Percentiles rank a stretch among this genome's conserved stretches.
These are phyloP conservation scores for Pontederia paniculata DNA, from an alignment of 176 grass and related monocot species.

Conservation along the genomic window DNA sequence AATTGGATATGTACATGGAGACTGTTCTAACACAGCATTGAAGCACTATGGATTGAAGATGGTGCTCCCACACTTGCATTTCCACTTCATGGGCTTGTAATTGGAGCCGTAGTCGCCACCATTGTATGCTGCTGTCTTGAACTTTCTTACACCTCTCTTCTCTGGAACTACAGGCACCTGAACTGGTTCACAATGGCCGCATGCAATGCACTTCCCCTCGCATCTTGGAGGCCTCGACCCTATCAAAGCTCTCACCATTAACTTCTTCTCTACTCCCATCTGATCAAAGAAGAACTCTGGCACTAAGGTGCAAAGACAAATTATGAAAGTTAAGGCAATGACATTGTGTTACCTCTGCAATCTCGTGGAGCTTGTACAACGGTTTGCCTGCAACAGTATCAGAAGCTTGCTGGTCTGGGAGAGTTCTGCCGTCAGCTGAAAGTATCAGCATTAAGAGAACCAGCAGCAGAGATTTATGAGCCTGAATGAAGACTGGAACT, in stretches of 20 bases:
- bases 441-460: too few species aligned
- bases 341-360: too few species aligned
- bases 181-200: constrained; percentile 47
- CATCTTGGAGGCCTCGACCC: constrained; percentile 53
- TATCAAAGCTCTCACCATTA: constrained; percentile 23
- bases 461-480: too few species aligned
- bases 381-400: too few species aligned
- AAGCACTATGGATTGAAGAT: constrained; percentile 39
- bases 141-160: neutral
- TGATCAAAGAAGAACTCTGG: neutral
- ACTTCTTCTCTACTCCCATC: constrained; percentile 4
- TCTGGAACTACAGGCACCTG: constrained; percentile 40
- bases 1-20: too few species aligned
- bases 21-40: too few species aligned
- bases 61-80: constrained; percentile 47
- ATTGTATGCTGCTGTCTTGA: neutral
- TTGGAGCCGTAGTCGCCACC: constrained; percentile 29
- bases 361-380: too few species aligned
- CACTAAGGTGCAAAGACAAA: too few species aligned
- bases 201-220: constrained; percentile 43
- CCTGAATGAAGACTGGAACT: too few species aligned
- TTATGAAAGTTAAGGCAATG: too few species aligned
- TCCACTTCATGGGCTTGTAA: constrained; percentile 64
- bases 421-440: too few species aligned
- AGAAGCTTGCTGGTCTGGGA: too few species aligned